These are phyloP conservation scores for Pseudopithomyces chartarum DNA, from an alignment of 2,329 filamentous ascomycete genomes.

Conservation along the genomic window DNA sequence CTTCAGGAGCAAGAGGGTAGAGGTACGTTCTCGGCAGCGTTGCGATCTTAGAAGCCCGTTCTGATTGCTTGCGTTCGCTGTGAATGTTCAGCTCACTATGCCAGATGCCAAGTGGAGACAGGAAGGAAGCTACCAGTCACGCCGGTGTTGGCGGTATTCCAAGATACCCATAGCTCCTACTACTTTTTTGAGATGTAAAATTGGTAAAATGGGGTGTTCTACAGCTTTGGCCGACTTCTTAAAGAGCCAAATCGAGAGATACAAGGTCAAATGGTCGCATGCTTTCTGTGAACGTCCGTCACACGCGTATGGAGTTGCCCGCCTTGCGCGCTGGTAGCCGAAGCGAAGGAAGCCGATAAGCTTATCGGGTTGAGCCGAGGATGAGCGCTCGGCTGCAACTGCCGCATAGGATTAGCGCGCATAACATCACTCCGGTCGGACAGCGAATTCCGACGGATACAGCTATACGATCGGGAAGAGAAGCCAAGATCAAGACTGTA, in stretches of 20 bases:
- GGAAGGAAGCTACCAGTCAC: conserved; percentile 65
- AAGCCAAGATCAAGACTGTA: no score
- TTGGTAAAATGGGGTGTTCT: not conserved
- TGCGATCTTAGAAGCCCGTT: conserved; percentile 72
- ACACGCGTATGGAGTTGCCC: not conserved
- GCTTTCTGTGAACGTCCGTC: conserved; percentile 5
- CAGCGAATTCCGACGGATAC: no score
- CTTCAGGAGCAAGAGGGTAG: conserved; percentile 64
- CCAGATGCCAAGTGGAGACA: conserved; percentile 12
- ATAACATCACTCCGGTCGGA: not conserved
- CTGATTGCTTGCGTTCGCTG: conserved; percentile 79
- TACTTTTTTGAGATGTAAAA: not conserved
- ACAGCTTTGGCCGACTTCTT: not conserved
- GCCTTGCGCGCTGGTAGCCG: not conserved
- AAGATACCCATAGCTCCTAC: conserved; percentile 57
- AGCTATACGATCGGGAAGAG: no score
- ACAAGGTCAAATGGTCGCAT: conserved; percentile 7
- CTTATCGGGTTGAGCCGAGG: conserved; percentile 17
- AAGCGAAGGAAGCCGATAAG: not conserved
- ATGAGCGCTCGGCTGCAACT: conserved; percentile 22
- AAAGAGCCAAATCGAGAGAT: conserved; percentile 11
- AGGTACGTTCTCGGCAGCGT: conserved; percentile 70
- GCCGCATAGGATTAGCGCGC: conserved; percentile 10
- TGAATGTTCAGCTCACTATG: conserved; percentile 18
- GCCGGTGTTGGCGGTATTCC: conserved; percentile 72